Evolutionary conservation across 2,329 filamentous ascomycete genomes (phyloP), one percentile per base, ranked within the genome.

Genomic region (Magnaporthales sp.): DNA sequence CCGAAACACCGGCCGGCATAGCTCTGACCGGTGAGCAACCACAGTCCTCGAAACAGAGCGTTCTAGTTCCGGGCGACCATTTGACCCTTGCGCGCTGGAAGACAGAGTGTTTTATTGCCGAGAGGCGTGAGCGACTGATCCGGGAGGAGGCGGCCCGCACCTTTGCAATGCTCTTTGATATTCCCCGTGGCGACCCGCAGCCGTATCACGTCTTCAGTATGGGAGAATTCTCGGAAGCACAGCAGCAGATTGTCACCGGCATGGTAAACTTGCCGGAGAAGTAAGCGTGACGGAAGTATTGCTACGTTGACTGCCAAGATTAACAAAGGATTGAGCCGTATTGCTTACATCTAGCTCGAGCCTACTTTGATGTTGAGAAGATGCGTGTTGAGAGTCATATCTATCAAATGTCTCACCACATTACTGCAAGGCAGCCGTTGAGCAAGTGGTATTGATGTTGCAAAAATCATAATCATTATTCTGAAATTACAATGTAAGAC

Each of bases 1-100:
- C 64, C 13, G 11, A n/a, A 19, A 32, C 64, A 7, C 22, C 15
- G 24, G 24, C 38, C 24, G 38, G 63, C 63, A 27, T 51, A 46
- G 63, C 24, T n/a, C 38, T 65, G 24, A 9, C 30, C 3, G 62
- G 30, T 4, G 26, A 27, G 46, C 32, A 15, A 30, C 0, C 38
- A 31, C 51, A 51, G 27, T 15, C 51, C 11, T 8, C 64, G 10
- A 24, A 26, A 6, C 27, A 15, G 29, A 31, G 3, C n/a, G 19
- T 54, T 19, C 4, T 24, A 24, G 24, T 58, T 22, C 60, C 58
- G n/a, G 31, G 24, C 19, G 38, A 31, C 58, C 31, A 46, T 26
- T n/a, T 32, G 32, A 56, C 29, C 15, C 56, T 67, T n/a, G 15
- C 15, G 15, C 22, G 30, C 7, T 67, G 66, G 66, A 67, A 64